Evolutionary conservation across 305 asterid genomes (phyloP).

Genomic region (Fraxinus sp.): DNA sequence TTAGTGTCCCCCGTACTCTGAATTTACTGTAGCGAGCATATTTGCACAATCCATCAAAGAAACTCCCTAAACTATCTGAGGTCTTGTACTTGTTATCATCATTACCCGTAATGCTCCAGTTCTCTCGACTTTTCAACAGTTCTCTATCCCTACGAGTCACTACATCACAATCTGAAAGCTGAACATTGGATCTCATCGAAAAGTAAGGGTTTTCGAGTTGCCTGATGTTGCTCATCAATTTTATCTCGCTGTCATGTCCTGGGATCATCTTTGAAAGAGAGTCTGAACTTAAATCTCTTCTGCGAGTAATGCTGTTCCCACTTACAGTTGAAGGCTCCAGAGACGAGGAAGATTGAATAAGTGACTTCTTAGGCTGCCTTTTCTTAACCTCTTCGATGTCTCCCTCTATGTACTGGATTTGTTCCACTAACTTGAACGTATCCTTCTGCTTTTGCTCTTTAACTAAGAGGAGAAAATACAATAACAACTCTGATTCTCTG

Average conservation of each 20-base stretch:
- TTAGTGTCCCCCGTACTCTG: conserved; percentile 59
- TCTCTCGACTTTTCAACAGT: conserved; percentile 50
- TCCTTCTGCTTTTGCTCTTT: conserved; percentile 67
- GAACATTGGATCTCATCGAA: conserved; percentile 69
- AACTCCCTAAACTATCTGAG: conserved; percentile 65
- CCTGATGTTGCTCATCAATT: conserved; percentile 54
- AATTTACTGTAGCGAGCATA: conserved; percentile 78
- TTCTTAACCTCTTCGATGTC: conserved; percentile 77
- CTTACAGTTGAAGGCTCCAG: conserved; percentile 27
- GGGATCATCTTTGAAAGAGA: conserved; percentile 28
- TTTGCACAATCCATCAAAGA: conserved; percentile 84
- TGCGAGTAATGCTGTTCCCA: neutral
- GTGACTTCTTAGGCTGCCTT: conserved; percentile 46
- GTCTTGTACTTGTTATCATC: conserved; percentile 35
- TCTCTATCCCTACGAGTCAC: conserved; percentile 47
- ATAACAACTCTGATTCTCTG: conserved; percentile 64
- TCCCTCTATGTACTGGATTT: conserved; percentile 66
- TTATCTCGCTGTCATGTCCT: conserved; percentile 37
- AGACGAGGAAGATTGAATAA: conserved; percentile 30
- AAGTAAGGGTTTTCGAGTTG: conserved; percentile 88
- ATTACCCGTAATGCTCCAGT: conserved; percentile 33
- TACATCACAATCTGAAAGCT: conserved; percentile 39
- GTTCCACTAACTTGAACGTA: conserved; percentile 59
- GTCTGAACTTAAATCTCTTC: conserved; percentile 32
- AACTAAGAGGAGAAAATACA: conserved; percentile 61